Conservation (phyloP, 2,329 filamentous ascomycete species). For the Colletotrichum sp. region DNA sequence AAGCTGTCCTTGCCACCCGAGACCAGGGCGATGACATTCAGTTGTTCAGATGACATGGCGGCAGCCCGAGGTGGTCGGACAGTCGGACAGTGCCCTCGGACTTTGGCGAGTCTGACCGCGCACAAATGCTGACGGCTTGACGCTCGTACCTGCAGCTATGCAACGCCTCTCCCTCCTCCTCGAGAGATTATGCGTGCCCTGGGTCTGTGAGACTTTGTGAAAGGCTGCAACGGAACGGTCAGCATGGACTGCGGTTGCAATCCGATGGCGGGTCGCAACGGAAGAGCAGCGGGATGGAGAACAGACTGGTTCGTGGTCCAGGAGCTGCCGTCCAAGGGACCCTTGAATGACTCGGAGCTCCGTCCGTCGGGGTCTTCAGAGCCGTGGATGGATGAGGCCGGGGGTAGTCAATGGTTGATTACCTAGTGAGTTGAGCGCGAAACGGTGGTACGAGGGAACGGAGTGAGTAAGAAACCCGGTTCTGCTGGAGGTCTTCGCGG, state of each 20-base stretch:
- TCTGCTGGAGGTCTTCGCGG: background rate
- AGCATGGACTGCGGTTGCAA: background rate
- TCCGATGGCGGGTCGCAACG: background rate
- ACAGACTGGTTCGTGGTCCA: slow-evolving; percentile 2
- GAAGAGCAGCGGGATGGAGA: background rate
- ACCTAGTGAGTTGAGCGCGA: background rate
- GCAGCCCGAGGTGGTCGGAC: background rate
- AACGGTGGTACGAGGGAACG: background rate
- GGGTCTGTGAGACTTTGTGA: background rate
- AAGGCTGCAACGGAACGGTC: background rate
- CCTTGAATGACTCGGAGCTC: slow-evolving; percentile 9
- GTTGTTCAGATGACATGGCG: slow-evolving; percentile 47
- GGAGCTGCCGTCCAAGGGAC: background rate
- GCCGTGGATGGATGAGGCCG: background rate
- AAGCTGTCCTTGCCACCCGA: slow-evolving; percentile 98
- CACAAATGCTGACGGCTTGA: background rate
- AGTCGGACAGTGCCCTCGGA: background rate
- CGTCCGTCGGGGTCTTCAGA: background rate
- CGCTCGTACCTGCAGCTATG: background rate
- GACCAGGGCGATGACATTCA: slow-evolving; percentile 88
- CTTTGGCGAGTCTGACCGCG: background rate
- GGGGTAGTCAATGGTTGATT: background rate
- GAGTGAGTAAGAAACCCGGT: background rate
- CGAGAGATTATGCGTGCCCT: background rate
- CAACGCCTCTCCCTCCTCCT: background rate